Conservation (phyloP, 1,139 yeast species). For the Candida freyschussii region DNA sequence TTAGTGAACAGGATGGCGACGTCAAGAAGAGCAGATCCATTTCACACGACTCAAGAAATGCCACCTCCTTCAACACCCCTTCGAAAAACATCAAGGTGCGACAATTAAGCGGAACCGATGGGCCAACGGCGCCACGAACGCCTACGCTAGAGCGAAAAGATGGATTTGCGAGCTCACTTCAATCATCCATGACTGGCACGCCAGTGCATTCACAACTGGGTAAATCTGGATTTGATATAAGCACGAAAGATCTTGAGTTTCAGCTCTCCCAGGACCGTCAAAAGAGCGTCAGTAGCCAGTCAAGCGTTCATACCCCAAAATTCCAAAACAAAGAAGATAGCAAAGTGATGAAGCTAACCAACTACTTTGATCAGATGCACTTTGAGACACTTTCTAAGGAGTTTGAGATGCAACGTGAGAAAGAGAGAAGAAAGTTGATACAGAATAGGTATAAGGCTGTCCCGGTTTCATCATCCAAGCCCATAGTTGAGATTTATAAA, state of each 20-base stretch:
- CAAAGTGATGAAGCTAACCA: slow-evolving; percentile 60
- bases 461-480: slow-evolving; percentile 73
- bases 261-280: slow-evolving; percentile 28
- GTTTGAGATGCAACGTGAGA: slow-evolving; percentile 81
- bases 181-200: not conserved
- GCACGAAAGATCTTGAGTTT: slow-evolving; percentile 25
- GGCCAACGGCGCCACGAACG: slow-evolving; percentile 8
- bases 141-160: slow-evolving; percentile 8
- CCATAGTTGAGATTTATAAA: slow-evolving; percentile 87
- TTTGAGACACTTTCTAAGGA: slow-evolving; percentile 80
- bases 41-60: slow-evolving; percentile 5
- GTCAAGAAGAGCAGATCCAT: slow-evolving; percentile 2
- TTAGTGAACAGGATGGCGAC: slow-evolving; percentile 14
- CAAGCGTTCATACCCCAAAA: slow-evolving; percentile 10
- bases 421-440: slow-evolving; percentile 60
- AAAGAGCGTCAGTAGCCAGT: slow-evolving; percentile 18
- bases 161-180: not conserved
- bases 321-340: slow-evolving; percentile 27
- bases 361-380: slow-evolving; percentile 69
- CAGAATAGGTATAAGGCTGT: slow-evolving; percentile 65
- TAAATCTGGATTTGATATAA: slow-evolving; percentile 23
- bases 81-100: slow-evolving; percentile 7
- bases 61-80: slow-evolving; percentile 7
- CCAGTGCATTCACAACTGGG: slow-evolving; percentile 1
- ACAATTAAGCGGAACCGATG: slow-evolving; percentile 9